Conservation (phyloP, 495 filamentous ascomycete species). For the Podospora pseudocomata region DNA sequence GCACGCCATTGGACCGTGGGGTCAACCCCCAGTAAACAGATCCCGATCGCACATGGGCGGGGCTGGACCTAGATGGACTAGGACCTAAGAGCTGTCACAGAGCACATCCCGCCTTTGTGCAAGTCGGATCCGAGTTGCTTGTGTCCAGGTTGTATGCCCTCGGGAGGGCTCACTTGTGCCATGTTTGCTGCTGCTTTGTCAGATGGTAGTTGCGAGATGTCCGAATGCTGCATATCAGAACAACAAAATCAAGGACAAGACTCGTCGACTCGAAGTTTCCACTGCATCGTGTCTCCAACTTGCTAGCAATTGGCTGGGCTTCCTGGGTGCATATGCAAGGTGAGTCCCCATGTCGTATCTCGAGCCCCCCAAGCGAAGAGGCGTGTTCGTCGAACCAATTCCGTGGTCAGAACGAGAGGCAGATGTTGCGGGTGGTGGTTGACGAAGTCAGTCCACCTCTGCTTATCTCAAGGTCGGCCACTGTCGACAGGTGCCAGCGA, state of each 20-base stretch:
- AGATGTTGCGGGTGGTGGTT: background rate
- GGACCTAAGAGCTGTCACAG: background rate
- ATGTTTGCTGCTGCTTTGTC: background rate
- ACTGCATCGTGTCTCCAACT: background rate
- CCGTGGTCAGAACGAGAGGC: background rate
- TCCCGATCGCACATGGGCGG: slow-evolving; percentile 2
- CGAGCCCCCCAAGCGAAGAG: background rate
- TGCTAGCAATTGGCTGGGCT: background rate
- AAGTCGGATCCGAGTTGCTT: background rate
- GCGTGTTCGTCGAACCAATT: background rate
- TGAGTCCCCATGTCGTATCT: background rate
- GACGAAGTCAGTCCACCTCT: background rate
- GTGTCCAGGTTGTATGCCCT: background rate
- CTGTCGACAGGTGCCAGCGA: slow-evolving; percentile 1
- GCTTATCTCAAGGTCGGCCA: background rate
- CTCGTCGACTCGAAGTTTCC: slow-evolving; percentile 2
- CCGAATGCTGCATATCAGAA: background rate
- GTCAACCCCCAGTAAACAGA: slow-evolving; percentile 1
- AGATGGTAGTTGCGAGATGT: background rate
- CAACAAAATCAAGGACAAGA: background rate
- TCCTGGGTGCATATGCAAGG: slow-evolving; percentile 3
- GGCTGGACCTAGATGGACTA: background rate
- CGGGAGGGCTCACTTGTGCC: background rate
- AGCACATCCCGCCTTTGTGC: background rate
- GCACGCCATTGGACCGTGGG: slow-evolving; percentile 1